These are phyloP conservation scores for Aspergillus funiculosus DNA, from an alignment of 495 filamentous ascomycete species.

Conservation along the genomic window DNA sequence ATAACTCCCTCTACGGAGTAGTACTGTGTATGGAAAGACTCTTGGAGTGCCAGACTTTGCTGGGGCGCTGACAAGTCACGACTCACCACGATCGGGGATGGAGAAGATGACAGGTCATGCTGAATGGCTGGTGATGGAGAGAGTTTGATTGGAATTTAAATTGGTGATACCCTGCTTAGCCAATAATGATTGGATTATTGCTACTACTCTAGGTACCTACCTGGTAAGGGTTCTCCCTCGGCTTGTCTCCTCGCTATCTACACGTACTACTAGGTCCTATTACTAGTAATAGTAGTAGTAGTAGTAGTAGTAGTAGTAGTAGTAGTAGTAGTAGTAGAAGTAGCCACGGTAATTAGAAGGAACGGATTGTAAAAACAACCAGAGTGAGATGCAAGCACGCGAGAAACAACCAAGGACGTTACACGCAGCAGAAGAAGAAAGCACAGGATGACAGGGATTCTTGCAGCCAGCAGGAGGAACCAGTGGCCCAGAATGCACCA, in stretches of 20 bases:
- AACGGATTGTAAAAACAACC: slow-evolving; percentile 6
- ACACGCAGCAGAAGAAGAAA: slow-evolving; percentile 24
- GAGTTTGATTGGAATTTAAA: slow-evolving; percentile 1
- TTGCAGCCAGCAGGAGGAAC: slow-evolving; percentile 22
- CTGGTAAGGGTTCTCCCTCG: no score
- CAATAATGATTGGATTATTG: no score
- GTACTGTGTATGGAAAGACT: no score
- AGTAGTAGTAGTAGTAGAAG: no score
- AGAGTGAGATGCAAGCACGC: slow-evolving; percentile 23
- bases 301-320: no score
- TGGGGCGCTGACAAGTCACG: slow-evolving; percentile 19
- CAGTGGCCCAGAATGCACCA: slow-evolving; percentile 38
- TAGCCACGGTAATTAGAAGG: background rate
- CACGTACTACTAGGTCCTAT: no score
- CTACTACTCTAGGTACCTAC: no score
- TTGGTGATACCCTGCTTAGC: background rate
- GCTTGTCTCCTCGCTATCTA: no score
- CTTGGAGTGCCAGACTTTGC: no score
- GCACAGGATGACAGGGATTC: slow-evolving; percentile 22
- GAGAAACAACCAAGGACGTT: slow-evolving; percentile 23
- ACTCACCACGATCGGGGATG: slow-evolving; percentile 15
- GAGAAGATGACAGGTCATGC: slow-evolving; percentile 15
- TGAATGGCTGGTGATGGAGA: slow-evolving; percentile 1
- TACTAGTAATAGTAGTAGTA: no score
- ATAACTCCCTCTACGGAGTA: background rate